A percentile compares a stretch with the other conserved stretches of the same genome.
These are phyloP conservation scores for Hanseniaspora uvarum DNA, from an alignment of 1,139 yeast species.

Conservation along the genomic window DNA sequence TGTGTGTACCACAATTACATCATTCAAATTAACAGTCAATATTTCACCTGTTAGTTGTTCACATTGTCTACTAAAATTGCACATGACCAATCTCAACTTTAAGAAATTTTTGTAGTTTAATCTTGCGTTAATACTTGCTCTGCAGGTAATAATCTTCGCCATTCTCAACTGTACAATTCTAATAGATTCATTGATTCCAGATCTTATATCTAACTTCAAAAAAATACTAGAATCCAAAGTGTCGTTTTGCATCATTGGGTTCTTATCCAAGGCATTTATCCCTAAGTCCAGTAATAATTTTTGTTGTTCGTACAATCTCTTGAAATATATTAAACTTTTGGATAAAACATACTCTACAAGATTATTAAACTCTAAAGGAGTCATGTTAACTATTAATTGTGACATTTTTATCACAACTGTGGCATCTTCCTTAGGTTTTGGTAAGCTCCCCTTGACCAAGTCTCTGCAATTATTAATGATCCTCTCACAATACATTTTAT, in stretches of 20 bases:
- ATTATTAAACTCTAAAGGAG: constrained; percentile 61
- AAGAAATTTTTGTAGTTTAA: constrained; percentile 48
- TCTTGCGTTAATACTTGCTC: constrained; percentile 61
- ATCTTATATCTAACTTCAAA: constrained; percentile 55
- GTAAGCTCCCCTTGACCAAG: constrained; percentile 57
- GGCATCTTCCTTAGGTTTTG: constrained; percentile 34
- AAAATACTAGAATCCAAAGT: constrained; percentile 30
- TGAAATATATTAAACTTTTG: constrained; percentile 57
- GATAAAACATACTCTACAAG: constrained; percentile 58
- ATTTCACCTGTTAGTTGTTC: constrained; percentile 73
- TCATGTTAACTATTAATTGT: constrained; percentile 48
- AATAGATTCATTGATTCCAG: constrained; percentile 48
- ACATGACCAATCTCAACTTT: constrained; percentile 54
- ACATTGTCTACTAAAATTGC: constrained; percentile 69
- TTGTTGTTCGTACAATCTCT: constrained; percentile 69
- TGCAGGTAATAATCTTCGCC: constrained; percentile 66
- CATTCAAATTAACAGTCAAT: constrained; percentile 51
- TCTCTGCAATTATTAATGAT: constrained; percentile 61
- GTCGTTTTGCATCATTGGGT: constrained; percentile 19
- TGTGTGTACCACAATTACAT: constrained; percentile 57
- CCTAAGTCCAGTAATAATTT: constrained; percentile 67
- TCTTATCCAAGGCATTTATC: constrained; percentile 37
- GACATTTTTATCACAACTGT: constrained; percentile 37
- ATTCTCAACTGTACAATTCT: constrained; percentile 66
- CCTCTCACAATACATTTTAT: constrained; percentile 54